phyloP scores from a whole-genome alignment of 116 monocot species.

The Trichopus zeylanicus region DNA sequence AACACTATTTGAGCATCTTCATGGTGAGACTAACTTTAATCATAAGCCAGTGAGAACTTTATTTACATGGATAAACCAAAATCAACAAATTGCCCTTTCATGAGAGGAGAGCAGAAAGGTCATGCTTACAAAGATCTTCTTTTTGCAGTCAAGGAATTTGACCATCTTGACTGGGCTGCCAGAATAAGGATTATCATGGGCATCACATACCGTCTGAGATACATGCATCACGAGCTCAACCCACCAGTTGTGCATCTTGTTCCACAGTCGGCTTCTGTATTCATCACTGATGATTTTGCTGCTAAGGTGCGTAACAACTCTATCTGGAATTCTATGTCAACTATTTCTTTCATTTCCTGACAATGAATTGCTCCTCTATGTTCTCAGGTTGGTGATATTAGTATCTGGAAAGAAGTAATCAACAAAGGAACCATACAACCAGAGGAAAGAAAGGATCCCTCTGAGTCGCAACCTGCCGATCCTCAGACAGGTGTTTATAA shows the following conservation, averaged over 20 bases:
- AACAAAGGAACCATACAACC: conserved; percentile 16
- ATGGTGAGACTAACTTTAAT: conserved; percentile 22
- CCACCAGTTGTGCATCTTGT: conserved; percentile 55
- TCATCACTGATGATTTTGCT: conserved; percentile 80
- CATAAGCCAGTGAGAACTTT: neutral
- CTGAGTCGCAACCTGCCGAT: conserved; percentile 13
- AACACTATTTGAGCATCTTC: conserved; percentile 84
- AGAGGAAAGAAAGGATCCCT: conserved; percentile 16
- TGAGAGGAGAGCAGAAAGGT: too few relatives aligned
- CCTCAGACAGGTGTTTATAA: conserved; percentile 45
- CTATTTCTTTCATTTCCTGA: conserved; percentile 2
- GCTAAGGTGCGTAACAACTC: conserved; percentile 58
- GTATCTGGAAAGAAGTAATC: conserved; percentile 57
- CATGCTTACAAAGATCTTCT: neutral
- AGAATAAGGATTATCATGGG: conserved; percentile 98
- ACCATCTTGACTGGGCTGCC: conserved; percentile 70
- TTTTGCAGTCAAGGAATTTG: conserved; percentile 69
- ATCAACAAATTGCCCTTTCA: too few relatives aligned
- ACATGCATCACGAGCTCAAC: conserved; percentile 68
- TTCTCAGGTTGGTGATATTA: conserved; percentile 41
- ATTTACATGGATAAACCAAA: neutral
- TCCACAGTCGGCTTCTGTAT: conserved; percentile 45
- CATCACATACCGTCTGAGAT: conserved; percentile 66
- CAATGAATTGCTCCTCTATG: neutral
- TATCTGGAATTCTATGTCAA: neutral